These are phyloP conservation scores for Myxozyma neglecta DNA, from an alignment of 805 yeast species.

Conservation along the genomic window DNA sequence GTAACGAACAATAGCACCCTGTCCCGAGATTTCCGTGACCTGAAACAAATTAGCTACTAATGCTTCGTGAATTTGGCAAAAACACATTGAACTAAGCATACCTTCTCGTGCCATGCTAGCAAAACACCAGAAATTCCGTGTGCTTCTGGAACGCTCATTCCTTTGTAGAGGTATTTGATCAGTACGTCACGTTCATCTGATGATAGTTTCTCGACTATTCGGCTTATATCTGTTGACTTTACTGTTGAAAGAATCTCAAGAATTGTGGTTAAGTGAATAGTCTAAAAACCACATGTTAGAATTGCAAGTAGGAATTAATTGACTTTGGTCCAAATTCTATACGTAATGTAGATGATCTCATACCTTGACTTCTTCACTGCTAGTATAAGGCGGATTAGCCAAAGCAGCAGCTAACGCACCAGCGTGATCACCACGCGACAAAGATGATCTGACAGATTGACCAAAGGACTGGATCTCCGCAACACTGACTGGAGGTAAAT, in stretches of 20 bases:
- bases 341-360: background rate
- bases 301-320: background rate
- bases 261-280: constrained; percentile 54
- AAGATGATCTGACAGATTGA: constrained; percentile 51
- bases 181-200: constrained; percentile 71
- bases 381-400: constrained; percentile 80
- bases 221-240: constrained; percentile 64
- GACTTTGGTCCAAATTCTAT: background rate
- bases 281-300: constrained; percentile 26
- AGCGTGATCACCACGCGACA: constrained; percentile 69
- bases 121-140: constrained; percentile 70
- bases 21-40: constrained; percentile 77
- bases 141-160: constrained; percentile 65
- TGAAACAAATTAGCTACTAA: background rate
- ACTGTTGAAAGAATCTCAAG: constrained; percentile 70
- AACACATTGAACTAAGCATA: background rate
- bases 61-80: background rate
- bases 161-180: constrained; percentile 80
- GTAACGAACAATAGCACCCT: constrained; percentile 84
- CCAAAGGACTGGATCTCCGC: constrained; percentile 52
- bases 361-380: constrained; percentile 57
- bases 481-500: constrained; percentile 46
- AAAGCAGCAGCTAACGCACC: constrained; percentile 67
- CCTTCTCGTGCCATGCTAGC: constrained; percentile 87
- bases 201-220: constrained; percentile 58